Evolutionary conservation across 2,329 filamentous ascomycete genomes (phyloP).

Genomic region (Alternaria angustiovoidea): DNA sequence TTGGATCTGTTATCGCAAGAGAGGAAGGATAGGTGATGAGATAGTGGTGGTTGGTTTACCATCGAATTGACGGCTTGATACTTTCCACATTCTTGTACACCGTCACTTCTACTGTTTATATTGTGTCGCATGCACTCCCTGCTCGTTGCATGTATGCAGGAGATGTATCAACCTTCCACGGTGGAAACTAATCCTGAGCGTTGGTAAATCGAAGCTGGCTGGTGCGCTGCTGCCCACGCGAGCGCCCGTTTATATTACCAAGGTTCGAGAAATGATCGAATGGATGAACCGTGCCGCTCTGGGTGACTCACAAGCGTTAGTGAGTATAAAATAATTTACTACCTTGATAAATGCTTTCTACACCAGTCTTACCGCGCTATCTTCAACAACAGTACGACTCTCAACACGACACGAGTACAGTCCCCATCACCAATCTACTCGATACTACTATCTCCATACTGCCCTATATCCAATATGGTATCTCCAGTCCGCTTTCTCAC

Average conservation of each 20-base stretch:
- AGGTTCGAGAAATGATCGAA: fast-evolving
- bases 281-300: no score
- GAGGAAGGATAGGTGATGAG: background rate
- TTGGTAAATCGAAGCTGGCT: no score
- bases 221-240: no score
- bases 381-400: background rate
- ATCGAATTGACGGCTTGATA: no score
- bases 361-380: background rate
- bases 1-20: background rate
- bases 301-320: background rate
- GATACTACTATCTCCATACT: background rate
- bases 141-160: no score
- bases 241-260: no score
- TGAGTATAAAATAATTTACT: background rate
- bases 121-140: no score
- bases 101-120: no score
- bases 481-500: slow-evolving; percentile 36
- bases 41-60: no score
- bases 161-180: no score
- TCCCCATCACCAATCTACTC: background rate
- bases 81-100: no score
- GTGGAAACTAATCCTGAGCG: no score
- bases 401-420: background rate
- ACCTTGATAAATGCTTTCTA: background rate
- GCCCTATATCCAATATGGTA: background rate